phyloP scores from a whole-genome alignment of 2,329 filamentous ascomycete genomes.

The Penicillium sp. region DNA sequence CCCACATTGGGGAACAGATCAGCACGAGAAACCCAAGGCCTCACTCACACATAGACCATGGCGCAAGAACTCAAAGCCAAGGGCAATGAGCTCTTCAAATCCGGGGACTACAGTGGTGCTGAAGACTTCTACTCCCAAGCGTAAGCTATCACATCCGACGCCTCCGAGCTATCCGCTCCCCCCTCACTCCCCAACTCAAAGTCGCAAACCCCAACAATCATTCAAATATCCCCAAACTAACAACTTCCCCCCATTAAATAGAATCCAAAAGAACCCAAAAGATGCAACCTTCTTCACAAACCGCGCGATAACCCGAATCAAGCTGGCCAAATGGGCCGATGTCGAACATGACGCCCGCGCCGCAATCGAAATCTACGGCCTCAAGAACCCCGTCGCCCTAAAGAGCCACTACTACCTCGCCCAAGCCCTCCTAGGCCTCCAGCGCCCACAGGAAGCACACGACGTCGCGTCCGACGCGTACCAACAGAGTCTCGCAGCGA shows the following conservation, averaged over 20 bases:
- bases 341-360: constrained; percentile 75
- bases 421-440: constrained; percentile 75
- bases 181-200: background rate
- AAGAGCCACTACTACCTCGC: constrained; percentile 84
- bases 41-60: constrained; percentile 24
- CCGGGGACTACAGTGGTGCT: constrained; percentile 46
- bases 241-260: constrained; percentile 33
- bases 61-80: constrained; percentile 45
- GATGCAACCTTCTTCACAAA: constrained; percentile 86
- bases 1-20: constrained; percentile 25
- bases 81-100: constrained; percentile 49
- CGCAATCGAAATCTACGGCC: constrained; percentile 65
- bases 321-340: constrained; percentile 69
- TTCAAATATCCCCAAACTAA: background rate
- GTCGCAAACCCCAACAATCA: background rate
- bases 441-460: constrained; percentile 71
- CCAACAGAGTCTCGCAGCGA: constrained; percentile 61
- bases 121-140: constrained; percentile 50
- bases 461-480: constrained; percentile 71
- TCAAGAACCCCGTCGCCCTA: constrained; percentile 58
- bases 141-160: constrained; percentile 29
- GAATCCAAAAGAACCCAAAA: constrained; percentile 72
- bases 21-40: constrained; percentile 1
- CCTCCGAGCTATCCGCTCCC: background rate
- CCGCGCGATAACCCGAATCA: constrained; percentile 77